Conservation (phyloP, 148 eudicot genomes). For the Cornus florida region DNA sequence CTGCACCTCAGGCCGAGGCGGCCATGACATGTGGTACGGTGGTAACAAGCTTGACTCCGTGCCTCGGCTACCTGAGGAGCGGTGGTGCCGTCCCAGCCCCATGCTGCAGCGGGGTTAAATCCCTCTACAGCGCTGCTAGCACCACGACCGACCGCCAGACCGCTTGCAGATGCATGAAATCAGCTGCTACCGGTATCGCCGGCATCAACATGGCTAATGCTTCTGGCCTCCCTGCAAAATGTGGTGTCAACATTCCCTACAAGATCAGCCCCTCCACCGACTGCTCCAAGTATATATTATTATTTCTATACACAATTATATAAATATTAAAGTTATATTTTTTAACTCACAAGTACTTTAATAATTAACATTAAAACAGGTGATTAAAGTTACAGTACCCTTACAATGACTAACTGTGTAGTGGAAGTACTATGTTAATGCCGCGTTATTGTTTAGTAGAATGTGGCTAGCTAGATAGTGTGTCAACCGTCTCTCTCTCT, state of each 20-base stretch:
- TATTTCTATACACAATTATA: not conserved
- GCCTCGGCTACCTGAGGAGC: slow-evolving; percentile 22
- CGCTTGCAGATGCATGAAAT: slow-evolving; percentile 38
- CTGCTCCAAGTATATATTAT: slow-evolving; percentile 31
- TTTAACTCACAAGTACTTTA: too few species aligned
- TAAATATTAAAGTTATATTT: too few species aligned
- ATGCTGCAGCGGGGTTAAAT: slow-evolving; percentile 27
- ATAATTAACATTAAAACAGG: too few species aligned
- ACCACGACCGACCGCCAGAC: slow-evolving; percentile 25
- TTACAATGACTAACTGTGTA: too few species aligned
- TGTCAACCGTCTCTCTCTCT: not conserved
- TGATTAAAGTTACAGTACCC: too few species aligned
- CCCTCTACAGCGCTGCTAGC: slow-evolving; percentile 28
- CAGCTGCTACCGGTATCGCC: not conserved
- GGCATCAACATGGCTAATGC: slow-evolving; percentile 26
- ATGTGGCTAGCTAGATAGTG: too few species aligned
- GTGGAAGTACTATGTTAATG: too few species aligned
- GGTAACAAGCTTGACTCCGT: slow-evolving; percentile 8
- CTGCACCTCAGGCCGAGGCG: too few species aligned
- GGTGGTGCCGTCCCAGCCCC: slow-evolving; percentile 12
- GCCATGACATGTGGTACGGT: slow-evolving; percentile 15
- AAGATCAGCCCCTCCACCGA: slow-evolving; percentile 47
- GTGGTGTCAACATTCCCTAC: slow-evolving; percentile 43
- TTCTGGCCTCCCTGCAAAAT: slow-evolving; percentile 32
- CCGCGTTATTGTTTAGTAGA: too few species aligned